Evolutionary conservation across 768 basidiomycete species (phyloP), one percentile per base, ranked within the genome.

Genomic region (Boletus rubescentipes): DNA sequence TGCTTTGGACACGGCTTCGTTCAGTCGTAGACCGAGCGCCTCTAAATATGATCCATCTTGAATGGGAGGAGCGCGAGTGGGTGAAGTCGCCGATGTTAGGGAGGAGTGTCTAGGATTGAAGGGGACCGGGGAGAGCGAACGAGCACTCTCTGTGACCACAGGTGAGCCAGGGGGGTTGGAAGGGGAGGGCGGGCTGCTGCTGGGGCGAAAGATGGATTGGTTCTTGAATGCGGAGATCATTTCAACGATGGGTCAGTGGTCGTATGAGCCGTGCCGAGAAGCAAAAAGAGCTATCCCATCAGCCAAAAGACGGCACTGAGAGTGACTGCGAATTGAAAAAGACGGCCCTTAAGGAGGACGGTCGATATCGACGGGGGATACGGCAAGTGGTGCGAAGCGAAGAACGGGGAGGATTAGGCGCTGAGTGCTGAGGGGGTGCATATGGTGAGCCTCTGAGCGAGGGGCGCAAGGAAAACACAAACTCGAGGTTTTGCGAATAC

Each of bases 21-120:
- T 90, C 41, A 93, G 75, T 65, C 87, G 90, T 51, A 91, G 75
- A 60, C 85, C 79, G 41, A 92, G 80, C 53, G 84, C 81, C 66
- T 91, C 86, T 49, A 91, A 76, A 70, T 91, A 92, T 12, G 88
- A 88, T 51, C 86, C 87, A 68, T 91, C 89, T 60, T 89, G 89
- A 30, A 86, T 72, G 31, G 85, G 78, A 9, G 81, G 75, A 4
- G 76, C 66, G 4, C 75, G 64, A 43, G 61, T 63, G 1, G 73
- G 59, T 4, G 75, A 64, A 15, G 71, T 58, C 5, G 72, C 61
- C 16, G 60, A 59, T 0, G 77, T 70, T 30, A 65, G 51, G 14
- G 83, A 75, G 3, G 85, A 75, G 32, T 81, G 80, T 57, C 81
- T 77, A 67, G 88, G 84, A 58, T 77, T 78, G 59, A 87, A 71